Base-by-base conservation (phyloP, 208 protist species). In the Leishmania tropica region DNA sequence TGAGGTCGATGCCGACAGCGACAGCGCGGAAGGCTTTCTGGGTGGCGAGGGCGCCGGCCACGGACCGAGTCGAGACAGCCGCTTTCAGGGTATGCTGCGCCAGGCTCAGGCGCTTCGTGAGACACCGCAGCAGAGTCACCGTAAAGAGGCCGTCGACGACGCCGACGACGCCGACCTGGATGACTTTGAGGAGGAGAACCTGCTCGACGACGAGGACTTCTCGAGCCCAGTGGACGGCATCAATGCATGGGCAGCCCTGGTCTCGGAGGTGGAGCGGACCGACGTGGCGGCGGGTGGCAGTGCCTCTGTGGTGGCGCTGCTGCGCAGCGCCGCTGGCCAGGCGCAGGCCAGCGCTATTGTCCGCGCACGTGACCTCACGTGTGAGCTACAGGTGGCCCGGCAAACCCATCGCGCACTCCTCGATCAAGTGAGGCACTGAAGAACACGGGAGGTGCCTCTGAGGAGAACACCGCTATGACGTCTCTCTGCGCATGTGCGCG, bases 161-260 rank as follows among this genome's bases (percentile, higher is more conserved):
- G 76, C 5, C 37, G 78, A 31, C 60, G 85, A 78, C 64, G 74
- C 68, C 48, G 82, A 84, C 58, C 67, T 89, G 35, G 81, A 87
- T 40, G 87, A 94, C 68, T 83, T 89, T 19, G 87, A 89, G 35
- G 88, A 94, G 42, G 91, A 94, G 24, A 92, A 97, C 83, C 71
- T 96, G 40, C 84, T 96, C 11, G 91, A 94, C 48, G 91, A 96
- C 35, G 87, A 88, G 17, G 90, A 94, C 81, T 95, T 96, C 86
- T 84, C 90, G 47, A 93, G 87, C 53, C 89, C 93, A 11, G 68
- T 96, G 51, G 93, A 96, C 78, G 75, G 31, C 17, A 79, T 91
- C 28, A 95, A 95, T 75, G 85, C 85, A 67, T 96, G 93, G 93
- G 80, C 65, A 1, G 76, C 84, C 1, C 67, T 96, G 0, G 79